Evolutionary conservation across 306 rosid genomes (phyloP).

Genomic region (Cucumis melo): DNA sequence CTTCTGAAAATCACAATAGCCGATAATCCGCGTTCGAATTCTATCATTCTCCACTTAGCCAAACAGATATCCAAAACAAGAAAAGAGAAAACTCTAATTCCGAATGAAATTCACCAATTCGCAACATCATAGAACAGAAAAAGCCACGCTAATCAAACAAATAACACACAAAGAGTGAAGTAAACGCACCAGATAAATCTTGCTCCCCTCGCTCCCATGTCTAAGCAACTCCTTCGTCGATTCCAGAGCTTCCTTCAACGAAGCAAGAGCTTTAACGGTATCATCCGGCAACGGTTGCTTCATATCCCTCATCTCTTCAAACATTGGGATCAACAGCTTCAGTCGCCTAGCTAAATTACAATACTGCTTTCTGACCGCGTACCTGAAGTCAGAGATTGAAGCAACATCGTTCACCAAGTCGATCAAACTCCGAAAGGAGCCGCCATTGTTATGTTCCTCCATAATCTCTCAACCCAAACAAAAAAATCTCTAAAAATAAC

Average conservation of each 20-base stretch:
- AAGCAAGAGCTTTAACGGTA: constrained; percentile 33
- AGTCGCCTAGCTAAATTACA: constrained; percentile 69
- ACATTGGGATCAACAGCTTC: constrained; percentile 80
- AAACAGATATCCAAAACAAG: constrained; percentile 1
- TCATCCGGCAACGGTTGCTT: constrained; percentile 25
- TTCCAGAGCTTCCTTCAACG: constrained; percentile 46
- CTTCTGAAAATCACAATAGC: background rate
- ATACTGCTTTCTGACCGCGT: constrained; percentile 65
- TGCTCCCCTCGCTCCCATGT: constrained; percentile 70
- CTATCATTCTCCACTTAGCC: constrained; percentile 10
- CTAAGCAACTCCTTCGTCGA: constrained; percentile 58
- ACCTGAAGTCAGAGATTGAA: constrained; percentile 63
- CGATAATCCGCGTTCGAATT: background rate
- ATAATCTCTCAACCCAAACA: constrained; percentile 12
- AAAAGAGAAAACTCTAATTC: background rate
- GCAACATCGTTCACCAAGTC: constrained; percentile 52
- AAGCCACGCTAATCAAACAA: background rate
- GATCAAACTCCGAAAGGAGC: constrained; percentile 26
- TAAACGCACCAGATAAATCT: constrained; percentile 66
- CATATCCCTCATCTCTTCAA: constrained; percentile 74
- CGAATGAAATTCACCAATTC: background rate
- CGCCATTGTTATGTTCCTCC: constrained; percentile 52
- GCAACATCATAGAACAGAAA: background rate
- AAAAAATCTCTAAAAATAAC: background rate
- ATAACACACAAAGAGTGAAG: background rate